Evolutionary conservation across 2,329 filamentous ascomycete species (phyloP).

Genomic region (Fonsecaea pedrosoi): DNA sequence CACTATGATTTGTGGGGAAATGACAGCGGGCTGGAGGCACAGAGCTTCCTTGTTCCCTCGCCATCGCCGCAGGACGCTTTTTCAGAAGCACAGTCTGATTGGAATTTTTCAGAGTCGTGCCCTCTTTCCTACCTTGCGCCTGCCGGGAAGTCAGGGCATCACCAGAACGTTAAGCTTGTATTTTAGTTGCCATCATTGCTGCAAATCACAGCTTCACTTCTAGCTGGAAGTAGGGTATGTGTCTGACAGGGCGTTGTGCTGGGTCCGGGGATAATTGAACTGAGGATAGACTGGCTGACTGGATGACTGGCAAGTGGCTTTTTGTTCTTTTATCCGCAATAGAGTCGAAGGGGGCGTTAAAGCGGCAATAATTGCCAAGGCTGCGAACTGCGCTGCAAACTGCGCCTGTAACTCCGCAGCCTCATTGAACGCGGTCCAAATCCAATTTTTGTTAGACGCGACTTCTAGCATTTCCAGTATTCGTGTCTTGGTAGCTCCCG

Average conservation of each 20-base stretch:
- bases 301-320: too few relatives aligned
- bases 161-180: conserved; percentile 6
- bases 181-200: neutral
- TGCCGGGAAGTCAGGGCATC: neutral
- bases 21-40: neutral
- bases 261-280: neutral
- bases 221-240: neutral
- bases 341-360: neutral
- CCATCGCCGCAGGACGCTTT: neutral
- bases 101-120: neutral
- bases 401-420: neutral
- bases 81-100: neutral
- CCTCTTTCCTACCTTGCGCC: conserved; percentile 1
- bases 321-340: neutral
- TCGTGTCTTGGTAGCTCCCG: neutral
- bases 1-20: neutral
- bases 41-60: neutral
- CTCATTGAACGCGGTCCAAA: conserved; percentile 6
- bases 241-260: neutral
- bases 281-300: too few relatives aligned
- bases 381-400: neutral
- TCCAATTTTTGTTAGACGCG: neutral
- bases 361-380: neutral
- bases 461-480: neutral
- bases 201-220: neutral